Base-by-base conservation (phyloP, 306 rosid genomes). In the Cicer cuneatum region DNA sequence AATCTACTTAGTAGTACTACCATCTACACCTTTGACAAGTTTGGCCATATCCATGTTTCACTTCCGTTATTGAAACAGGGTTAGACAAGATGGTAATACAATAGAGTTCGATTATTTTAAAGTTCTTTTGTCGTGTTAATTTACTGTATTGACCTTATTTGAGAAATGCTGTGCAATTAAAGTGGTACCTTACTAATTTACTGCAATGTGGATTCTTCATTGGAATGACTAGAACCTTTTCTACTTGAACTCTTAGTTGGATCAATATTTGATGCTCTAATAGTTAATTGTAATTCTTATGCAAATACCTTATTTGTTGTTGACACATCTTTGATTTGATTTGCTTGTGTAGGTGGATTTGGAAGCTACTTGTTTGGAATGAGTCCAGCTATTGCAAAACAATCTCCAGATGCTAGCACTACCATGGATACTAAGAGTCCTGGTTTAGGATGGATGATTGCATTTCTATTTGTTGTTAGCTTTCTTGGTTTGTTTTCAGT, bases 401-500 rank as follows among this genome's bases (percentile, higher is more conserved):
- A 86, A 77, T 49, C 86, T 56, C 7, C 85, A 38, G 87, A 80
- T 4, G 76, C 29, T 10, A n/a, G 0, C 43, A 1, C n/a, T 21
- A 1, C 71, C 1, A 7, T 5, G 4, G 37, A 73, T 74, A 29
- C 66, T 18, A 86, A 86, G 81, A 67, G 14, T 75, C 89, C 86
- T 5, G 52, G 33, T 43, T 59, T 86, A 53, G 89, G 85, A 69
- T 86, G 89, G 89, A 86, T 83, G 81, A 77, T 86, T 37, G 83
- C 66, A 57, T 86, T 83, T 77, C 62, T 80, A 16, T 83, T 80
- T 65, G 81, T 86, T 69, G 85, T 83, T 47, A 83, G 89, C 81
- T 86, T 85, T 77, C 81, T 86, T 66, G 89, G 89, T 13, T 85
- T 86, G 38, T 83, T 86, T 68, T 80, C 89, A 0, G 86, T 86